phyloP scores from a whole-genome alignment of 352 stramenopile genomes.

The Pythium apleroticum region DNA sequence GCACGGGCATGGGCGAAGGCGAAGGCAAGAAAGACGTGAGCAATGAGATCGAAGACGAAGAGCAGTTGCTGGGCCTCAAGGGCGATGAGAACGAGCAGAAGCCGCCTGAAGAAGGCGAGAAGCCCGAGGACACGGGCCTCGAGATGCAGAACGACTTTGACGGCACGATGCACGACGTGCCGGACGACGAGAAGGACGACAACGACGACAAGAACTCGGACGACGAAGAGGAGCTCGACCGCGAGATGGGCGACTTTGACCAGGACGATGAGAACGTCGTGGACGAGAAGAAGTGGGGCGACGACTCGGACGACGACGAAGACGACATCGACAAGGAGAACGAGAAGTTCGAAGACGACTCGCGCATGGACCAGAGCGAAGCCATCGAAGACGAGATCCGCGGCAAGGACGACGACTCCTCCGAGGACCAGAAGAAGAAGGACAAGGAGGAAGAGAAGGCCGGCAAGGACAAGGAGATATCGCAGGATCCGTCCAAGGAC shows the following conservation, averaged over 20 bases:
- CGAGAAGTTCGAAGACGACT: conserved; percentile 92
- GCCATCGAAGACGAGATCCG: conserved; percentile 87
- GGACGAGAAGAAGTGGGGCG: conserved; percentile 99
- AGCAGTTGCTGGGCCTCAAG: conserved; percentile 99
- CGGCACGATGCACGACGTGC: conserved; percentile 97
- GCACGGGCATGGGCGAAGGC: conserved; percentile 99
- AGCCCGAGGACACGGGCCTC: conserved; percentile 94
- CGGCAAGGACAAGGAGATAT: conserved; percentile 66
- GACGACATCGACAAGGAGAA: conserved; percentile 96
- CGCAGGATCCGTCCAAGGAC: conserved; percentile 61
- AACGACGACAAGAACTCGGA: conserved; percentile 89
- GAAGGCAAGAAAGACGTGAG: conserved; percentile 99
- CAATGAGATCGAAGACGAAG: conserved; percentile 99
- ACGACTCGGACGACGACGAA: conserved; percentile 91
- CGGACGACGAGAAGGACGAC: conserved; percentile 89
- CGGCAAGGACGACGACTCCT: conserved; percentile 65
- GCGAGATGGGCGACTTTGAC: conserved; percentile 98
- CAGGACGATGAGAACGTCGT: conserved; percentile 97
- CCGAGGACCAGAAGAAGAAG: conserved; percentile 72
- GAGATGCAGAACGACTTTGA: conserved; percentile 99
- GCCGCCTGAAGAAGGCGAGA: conserved; percentile 38
- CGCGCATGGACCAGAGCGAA: conserved; percentile 71
- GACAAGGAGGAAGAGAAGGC: conserved; percentile 70
- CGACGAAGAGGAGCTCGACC: conserved; percentile 96
- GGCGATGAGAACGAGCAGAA: conserved; percentile 87